phyloP scores from a whole-genome alignment of 768 basidiomycete species.

The Polyporus arcularius region DNA sequence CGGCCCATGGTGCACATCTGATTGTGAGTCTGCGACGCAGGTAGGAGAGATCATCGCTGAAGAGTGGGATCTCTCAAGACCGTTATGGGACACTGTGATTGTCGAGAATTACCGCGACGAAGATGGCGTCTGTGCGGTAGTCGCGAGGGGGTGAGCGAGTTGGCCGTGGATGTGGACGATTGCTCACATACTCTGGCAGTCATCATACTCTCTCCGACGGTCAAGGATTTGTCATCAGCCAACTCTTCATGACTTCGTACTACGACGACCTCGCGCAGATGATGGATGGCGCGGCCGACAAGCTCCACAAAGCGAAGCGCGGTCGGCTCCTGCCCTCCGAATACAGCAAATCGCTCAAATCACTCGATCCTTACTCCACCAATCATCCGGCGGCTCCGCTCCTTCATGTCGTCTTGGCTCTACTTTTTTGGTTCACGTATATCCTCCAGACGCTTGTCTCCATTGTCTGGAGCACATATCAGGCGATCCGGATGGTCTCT shows the following conservation, averaged over 20 bases:
- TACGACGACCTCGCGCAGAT: constrained; percentile 20
- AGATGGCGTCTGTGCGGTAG: constrained; percentile 21
- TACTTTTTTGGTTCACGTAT: constrained; percentile 19
- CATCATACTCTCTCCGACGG: constrained; percentile 28
- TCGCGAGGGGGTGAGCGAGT: constrained; percentile 20
- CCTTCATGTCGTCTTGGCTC: constrained; percentile 16
- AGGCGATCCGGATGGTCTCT: constrained; percentile 10
- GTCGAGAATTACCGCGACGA: constrained; percentile 27
- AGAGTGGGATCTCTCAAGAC: constrained; percentile 23
- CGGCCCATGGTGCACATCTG: too few relatives aligned
- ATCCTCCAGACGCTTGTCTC: constrained; percentile 4
- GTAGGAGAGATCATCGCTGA: constrained; percentile 25
- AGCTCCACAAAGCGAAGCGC: constrained; percentile 12
- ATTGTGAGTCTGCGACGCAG: neutral
- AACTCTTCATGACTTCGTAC: constrained; percentile 27
- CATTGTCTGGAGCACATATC: constrained; percentile 21
- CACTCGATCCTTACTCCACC: constrained; percentile 18
- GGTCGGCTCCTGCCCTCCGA: constrained; percentile 23
- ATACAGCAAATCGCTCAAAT: constrained; percentile 15
- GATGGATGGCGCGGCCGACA: constrained; percentile 13
- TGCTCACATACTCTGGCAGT: constrained; percentile 3
- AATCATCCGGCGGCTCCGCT: constrained; percentile 13
- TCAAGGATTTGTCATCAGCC: constrained; percentile 27
- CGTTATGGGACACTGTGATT: constrained; percentile 23
- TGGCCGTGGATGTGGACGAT: too few relatives aligned